These are phyloP conservation scores for Ascochyta rabiei DNA, from an alignment of 2,329 filamentous ascomycete species.

Conservation along the genomic window DNA sequence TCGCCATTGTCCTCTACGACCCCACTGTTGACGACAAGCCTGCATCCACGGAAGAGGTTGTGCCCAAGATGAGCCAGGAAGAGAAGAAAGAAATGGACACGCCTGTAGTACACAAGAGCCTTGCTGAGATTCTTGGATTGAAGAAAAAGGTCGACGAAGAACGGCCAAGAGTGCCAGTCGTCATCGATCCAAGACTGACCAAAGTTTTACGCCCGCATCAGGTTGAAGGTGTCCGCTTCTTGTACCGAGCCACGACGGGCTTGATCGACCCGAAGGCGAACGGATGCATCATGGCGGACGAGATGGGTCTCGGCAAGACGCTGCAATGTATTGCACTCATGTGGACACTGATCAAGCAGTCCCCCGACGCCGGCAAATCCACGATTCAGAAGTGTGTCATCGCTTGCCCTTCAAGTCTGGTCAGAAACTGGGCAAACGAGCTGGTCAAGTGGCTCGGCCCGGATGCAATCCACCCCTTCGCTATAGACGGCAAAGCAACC, in stretches of 20 bases:
- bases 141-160: slow-evolving; percentile 88
- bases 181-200: slow-evolving; percentile 87
- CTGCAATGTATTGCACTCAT: slow-evolving; percentile 95
- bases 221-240: slow-evolving; percentile 96
- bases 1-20: slow-evolving; percentile 94
- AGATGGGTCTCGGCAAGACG: slow-evolving; percentile 98
- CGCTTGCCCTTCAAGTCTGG: slow-evolving; percentile 93
- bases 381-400: slow-evolving; percentile 98
- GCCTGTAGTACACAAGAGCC: slow-evolving; percentile 88
- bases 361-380: slow-evolving; percentile 88
- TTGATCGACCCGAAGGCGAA: slow-evolving; percentile 92
- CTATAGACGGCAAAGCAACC: slow-evolving; percentile 93
- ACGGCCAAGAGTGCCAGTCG: slow-evolving; percentile 89
- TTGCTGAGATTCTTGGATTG: slow-evolving; percentile 92
- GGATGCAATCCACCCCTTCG: slow-evolving; percentile 90
- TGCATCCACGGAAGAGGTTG: slow-evolving; percentile 51
- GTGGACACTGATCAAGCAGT: slow-evolving; percentile 97
- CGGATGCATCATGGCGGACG: slow-evolving; percentile 99
- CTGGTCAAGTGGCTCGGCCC: slow-evolving; percentile 94
- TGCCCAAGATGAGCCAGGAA: slow-evolving; percentile 56
- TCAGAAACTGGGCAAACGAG: slow-evolving; percentile 98
- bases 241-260: slow-evolving; percentile 94
- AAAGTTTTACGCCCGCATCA: slow-evolving; percentile 96
- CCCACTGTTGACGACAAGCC: slow-evolving; percentile 89
- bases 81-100: slow-evolving; percentile 66